These are phyloP conservation scores for Magnolia officinalis DNA, from an alignment of 164 flowering plant species.

Conservation along the genomic window DNA sequence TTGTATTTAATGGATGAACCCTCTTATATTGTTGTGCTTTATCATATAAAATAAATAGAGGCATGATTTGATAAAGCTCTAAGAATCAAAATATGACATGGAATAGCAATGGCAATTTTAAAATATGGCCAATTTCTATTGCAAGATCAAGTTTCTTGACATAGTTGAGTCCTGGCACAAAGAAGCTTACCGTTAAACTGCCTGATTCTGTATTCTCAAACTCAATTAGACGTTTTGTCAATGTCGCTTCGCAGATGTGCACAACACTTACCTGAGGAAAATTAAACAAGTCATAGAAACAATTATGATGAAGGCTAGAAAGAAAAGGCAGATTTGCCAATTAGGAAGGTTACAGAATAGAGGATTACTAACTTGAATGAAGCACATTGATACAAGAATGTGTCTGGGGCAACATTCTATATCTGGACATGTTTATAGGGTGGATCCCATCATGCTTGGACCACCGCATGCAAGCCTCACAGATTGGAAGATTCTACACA, in stretches of 20 bases:
- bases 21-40: not conserved
- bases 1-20: too few relatives aligned
- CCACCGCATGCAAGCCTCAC: not conserved
- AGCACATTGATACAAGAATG: not conserved
- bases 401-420: not conserved
- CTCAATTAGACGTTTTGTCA: slow-evolving; percentile 83
- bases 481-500: not conserved
- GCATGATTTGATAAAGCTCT: not conserved
- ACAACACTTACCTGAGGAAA: slow-evolving; percentile 59
- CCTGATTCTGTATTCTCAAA: slow-evolving; percentile 90
- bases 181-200: slow-evolving; percentile 63
- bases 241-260: slow-evolving; percentile 87
- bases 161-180: not conserved
- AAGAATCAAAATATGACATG: not conserved
- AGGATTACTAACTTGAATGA: not conserved
- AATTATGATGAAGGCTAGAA: not conserved
- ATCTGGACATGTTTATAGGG: not conserved
- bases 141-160: not conserved
- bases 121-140: not conserved
- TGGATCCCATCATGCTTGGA: not conserved
- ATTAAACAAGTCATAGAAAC: not conserved
- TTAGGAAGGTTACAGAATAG: not conserved
- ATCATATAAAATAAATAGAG: not conserved
- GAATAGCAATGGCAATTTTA: not conserved
- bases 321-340: not conserved